Base-by-base conservation (phyloP, 2,329 filamentous ascomycete species). In the Fusarium albidum region DNA sequence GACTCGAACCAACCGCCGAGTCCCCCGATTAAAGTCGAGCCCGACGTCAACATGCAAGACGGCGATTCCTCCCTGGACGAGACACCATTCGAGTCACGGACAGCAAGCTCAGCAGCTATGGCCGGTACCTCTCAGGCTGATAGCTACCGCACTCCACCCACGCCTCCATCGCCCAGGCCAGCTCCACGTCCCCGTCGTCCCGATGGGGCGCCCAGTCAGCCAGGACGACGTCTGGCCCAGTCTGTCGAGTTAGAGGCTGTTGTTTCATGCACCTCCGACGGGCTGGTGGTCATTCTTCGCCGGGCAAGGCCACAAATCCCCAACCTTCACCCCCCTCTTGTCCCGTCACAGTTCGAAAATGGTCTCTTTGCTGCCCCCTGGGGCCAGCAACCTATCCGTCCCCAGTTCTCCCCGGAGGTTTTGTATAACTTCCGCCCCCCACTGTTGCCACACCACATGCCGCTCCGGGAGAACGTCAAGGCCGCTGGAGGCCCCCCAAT, bases 251-350 rank as follows among this genome's bases (percentile, higher is more conserved):
- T 96, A 5, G 92, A 96, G 74, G 92, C 91, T 3, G 91, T 96
- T n/a, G 87, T 96, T 6, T 96, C 92, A 1, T 96, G 92, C 73
- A 92, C 91, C 3, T 96, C 92, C 0, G 92, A 96, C 70, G 92
- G 92, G 1, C 78, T 96, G 1, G 91, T 96, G 3, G 91, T 96
- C 8, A 87, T 94, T 42, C 77, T 96, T 12, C 84, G 92, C 49
- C 85, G 83, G 59, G 91, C 91, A 18, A 83, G 89, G 21, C 87
- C 90, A 5, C 80, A 85, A 8, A 85, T 92, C 39, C 89, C 88
- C 4, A 77, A 78, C 11, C 73, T 81, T 5, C 78, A 85, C 48
- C 79, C 80, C 9, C 78, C 82, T 8, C 11, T 69, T 74, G 21
- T 68, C 4, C 79, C 72, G 29, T 73, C 75, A 27, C 80, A 81